Evolutionary conservation across 176 grass and related monocot species (phyloP), one percentile per base, ranked within the genome.

Genomic region (Otatea glauca): DNA sequence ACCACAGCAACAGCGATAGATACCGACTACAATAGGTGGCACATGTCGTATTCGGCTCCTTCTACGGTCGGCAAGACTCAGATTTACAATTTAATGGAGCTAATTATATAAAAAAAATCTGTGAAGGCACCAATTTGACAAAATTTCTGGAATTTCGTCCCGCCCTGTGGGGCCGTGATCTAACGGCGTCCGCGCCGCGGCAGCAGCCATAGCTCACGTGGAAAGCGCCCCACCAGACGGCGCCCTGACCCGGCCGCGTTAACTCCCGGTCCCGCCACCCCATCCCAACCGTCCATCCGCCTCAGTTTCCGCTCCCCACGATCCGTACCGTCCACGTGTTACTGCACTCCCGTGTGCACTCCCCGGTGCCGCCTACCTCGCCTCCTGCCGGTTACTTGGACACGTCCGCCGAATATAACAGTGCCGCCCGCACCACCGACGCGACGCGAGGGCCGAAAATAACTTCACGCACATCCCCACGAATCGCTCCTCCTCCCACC

Each of bases 401-500:
- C 84, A 78, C 58, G 74, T 6, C 65, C 45, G 34, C 29, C 17
- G 17, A 29, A 29, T 63, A 64, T 34, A 73, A 47, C 48, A 35
- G 68, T 51, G 25, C 13, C 13, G 5, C 45, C 12, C 62, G 12
- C 37, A 23, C 24, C 72, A 86, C 83, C 35, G 35, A 37, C 35
- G 35, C 83, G 83, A 90, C 83, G 88, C 83, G 65, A 41, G 75
- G 11, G 54, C 83, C 72, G 78, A 82, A 86, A 90, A 90, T 90
- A 90, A 90, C 83, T 59, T 72, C 78, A 72, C 88, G 67, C 21
- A n/a, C n/a, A n/a, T 1, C 72, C 83, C 78, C 84, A 90, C 83
- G 37, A 78, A 72, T 83, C 73, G 83, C 72, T 82, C 86, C 56
- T 50, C 77, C 78, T 89, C 70, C 29, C 67, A 4, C 66, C 80